Base-by-base conservation (phyloP, 75 land plant genomes). In the Pseudotsuga menziesii region DNA sequence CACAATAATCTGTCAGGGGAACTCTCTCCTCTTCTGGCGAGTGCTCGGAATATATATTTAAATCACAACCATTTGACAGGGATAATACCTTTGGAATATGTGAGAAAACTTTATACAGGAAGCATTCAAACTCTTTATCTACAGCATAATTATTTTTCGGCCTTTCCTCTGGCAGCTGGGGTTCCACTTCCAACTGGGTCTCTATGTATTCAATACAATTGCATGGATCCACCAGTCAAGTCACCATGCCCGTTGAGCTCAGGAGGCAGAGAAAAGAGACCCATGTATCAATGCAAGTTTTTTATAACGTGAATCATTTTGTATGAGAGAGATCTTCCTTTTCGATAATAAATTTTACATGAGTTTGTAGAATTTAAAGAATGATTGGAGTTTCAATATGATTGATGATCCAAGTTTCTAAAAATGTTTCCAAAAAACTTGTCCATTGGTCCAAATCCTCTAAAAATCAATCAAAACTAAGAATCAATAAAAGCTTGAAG, bases 201-300 rank as follows among this genome's bases (percentile, higher is more conserved):
- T 15, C 64, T 90, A n/a, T 90, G 92, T 77, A 57, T 85, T 27
- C 60, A 77, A 12, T 90, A 85, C 72, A 90, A 90, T 44, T 90
- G 89, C 73, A 78, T 90, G 85, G 77, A 29, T 4, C 83, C 88
- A 22, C 82, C 87, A 17, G 78, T 76, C 7, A 61, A 44, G 66
- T 58, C 80, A 11, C 62, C 23, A 8, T 90, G 92, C 76, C 92
- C 92, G 16, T 71, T 76, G 41, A 79, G 77, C 55, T 81, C 85
- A n/a, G 85, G 85, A 0, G 20, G 19, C 17, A 66, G 57, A 75
- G 44, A 61, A 23, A 81, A 77, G 6, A 76, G 90, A 74, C 90
- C 90, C 8, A 25, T 29, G 25, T 23, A 72, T 14, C 84, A 89
- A 56, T 89, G 90, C 76, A n/a, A 58, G 32, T 36, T 3, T 2